Percentiles rank a stretch among this genome's conserved stretches.
phyloP scores from a whole-genome alignment of 148 eudicot genomes.

The Rhododendron mucronatum region DNA sequence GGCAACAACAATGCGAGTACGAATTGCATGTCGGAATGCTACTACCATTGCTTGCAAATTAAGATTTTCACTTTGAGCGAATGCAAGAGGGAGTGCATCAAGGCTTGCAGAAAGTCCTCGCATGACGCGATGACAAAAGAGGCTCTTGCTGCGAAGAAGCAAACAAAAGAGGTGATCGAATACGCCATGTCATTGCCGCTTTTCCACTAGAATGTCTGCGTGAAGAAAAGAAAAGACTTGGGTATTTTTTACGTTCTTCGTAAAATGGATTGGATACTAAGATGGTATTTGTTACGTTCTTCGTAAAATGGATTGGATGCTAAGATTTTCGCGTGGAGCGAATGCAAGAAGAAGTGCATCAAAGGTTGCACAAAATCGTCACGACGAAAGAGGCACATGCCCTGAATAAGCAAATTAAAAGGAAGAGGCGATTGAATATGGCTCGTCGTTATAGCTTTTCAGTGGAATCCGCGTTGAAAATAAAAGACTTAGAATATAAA shows the following conservation, averaged over 20 bases:
- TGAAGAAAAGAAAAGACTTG: neutral
- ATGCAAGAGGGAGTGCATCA: conserved; percentile 3
- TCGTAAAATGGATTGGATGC: too few species aligned
- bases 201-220: neutral
- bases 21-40: neutral
- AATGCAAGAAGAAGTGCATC: neutral
- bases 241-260: too few species aligned
- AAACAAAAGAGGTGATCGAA: neutral
- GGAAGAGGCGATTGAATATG: neutral
- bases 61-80: conserved; percentile 5
- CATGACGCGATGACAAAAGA: neutral
- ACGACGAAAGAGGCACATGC: too few species aligned
- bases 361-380: too few species aligned
- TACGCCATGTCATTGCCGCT: neutral
- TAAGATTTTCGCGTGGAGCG: neutral
- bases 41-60: neutral
- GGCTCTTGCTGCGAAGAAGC: neutral
- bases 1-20: neutral
- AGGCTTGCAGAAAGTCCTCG: neutral
- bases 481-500: too few species aligned
- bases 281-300: too few species aligned
- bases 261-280: too few species aligned
- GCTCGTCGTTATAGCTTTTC: neutral
- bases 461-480: neutral
- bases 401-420: too few species aligned